These are phyloP conservation scores for Uromyces viciae-fabae DNA, from an alignment of 1,284 basidiomycete genomes.

Conservation along the genomic window DNA sequence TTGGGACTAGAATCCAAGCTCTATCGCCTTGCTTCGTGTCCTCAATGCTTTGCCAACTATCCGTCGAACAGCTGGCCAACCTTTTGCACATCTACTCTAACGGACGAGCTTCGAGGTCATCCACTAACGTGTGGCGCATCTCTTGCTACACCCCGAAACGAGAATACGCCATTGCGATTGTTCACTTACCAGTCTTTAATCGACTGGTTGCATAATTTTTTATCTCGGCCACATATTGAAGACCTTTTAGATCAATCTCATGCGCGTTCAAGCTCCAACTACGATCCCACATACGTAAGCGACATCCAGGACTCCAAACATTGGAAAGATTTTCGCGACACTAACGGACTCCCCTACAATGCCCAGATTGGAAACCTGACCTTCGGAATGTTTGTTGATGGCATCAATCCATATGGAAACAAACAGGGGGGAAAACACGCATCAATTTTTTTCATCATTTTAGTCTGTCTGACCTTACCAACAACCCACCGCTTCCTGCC, in stretches of 20 bases:
- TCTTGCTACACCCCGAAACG: not conserved
- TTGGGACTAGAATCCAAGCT: not conserved
- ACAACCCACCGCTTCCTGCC: not conserved
- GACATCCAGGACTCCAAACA: not conserved
- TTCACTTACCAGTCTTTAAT: not conserved
- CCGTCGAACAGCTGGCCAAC: not conserved
- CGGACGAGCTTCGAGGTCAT: not conserved
- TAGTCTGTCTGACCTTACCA: slow-evolving; percentile 23
- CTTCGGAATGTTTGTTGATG: slow-evolving; percentile 32
- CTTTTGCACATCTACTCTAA: not conserved
- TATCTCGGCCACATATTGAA: slow-evolving; percentile 9
- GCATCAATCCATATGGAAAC: slow-evolving; percentile 29
- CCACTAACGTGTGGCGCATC: not conserved
- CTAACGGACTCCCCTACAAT: not conserved
- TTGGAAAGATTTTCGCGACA: slow-evolving; percentile 1
- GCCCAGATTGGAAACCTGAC: not conserved
- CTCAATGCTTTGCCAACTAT: slow-evolving; percentile 3
- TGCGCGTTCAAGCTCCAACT: not conserved
- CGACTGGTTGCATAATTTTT: not conserved
- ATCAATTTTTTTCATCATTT: slow-evolving; percentile 17
- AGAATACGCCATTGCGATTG: not conserved
- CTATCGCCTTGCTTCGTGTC: not conserved
- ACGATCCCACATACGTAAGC: not conserved
- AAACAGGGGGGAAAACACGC: slow-evolving; percentile 12
- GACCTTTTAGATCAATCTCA: slow-evolving; percentile 4